These are phyloP conservation scores for Fistulina hepatica DNA, from an alignment of 1,284 basidiomycete genomes.

Conservation along the genomic window DNA sequence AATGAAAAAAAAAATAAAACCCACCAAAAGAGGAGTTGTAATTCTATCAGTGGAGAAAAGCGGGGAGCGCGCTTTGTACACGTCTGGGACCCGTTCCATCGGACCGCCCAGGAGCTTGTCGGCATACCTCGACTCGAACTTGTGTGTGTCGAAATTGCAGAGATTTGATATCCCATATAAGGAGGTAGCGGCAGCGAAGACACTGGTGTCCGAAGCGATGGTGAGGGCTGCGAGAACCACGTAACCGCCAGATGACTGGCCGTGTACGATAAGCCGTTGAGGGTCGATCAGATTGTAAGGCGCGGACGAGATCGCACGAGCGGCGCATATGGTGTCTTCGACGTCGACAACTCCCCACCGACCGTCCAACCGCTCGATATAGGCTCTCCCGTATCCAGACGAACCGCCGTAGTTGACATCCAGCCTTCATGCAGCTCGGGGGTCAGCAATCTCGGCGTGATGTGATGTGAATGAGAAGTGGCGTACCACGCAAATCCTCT, in stretches of 20 bases:
- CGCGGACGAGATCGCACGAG: slow-evolving; percentile 32
- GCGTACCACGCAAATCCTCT: slow-evolving; percentile 53
- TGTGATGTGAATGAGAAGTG: not conserved
- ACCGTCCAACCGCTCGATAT: slow-evolving; percentile 42
- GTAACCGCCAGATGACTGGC: slow-evolving; percentile 52
- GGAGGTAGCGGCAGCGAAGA: slow-evolving; percentile 40
- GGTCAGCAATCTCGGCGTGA: slow-evolving; percentile 1
- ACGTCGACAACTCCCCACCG: slow-evolving; percentile 65
- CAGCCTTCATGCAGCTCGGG: slow-evolving; percentile 29
- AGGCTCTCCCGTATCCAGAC: slow-evolving; percentile 47
- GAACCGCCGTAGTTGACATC: slow-evolving; percentile 65
- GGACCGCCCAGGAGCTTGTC: slow-evolving; percentile 47
- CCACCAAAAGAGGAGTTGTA: slow-evolving; percentile 38
- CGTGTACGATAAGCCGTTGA: slow-evolving; percentile 48
- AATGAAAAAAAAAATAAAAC: slow-evolving; percentile 11
- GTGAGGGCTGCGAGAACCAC: slow-evolving; percentile 44
- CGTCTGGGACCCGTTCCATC: slow-evolving; percentile 31
- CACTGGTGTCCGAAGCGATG: slow-evolving; percentile 22
- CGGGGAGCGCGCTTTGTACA: slow-evolving; percentile 40
- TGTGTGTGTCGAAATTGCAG: slow-evolving; percentile 47
- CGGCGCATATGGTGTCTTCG: slow-evolving; percentile 46
- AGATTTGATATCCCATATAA: slow-evolving; percentile 49
- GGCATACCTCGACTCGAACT: slow-evolving; percentile 52
- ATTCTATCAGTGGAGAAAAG: slow-evolving; percentile 41
- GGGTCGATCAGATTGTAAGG: slow-evolving; percentile 40